Evolutionary conservation across 257 asterid genomes (phyloP), one percentile per base, ranked within the genome.

Genomic region (Nemophila menziesii): DNA sequence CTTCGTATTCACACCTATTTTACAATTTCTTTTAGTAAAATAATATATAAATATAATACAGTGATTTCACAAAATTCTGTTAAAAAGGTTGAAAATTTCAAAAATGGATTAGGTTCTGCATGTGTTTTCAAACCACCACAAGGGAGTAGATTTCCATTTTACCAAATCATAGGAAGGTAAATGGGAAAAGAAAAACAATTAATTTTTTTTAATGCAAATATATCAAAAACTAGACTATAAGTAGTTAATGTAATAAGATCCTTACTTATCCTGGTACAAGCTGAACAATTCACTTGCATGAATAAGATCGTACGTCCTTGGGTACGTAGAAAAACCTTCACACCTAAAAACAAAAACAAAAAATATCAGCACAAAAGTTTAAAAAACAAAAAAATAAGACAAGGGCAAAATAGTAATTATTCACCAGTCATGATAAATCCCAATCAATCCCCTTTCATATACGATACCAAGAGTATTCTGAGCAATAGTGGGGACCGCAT

Each of bases 391-490:
- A 23, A 22, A 33, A 2, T 2, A 29, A 29, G 36, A 7, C 5
- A 18, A 8, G 11, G 11, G 3, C 3, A 40, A 19, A 54, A 38
- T 16, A 29, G 15, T 16, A 1, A 49, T 49, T 43, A 55, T 13
- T n/a, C 82, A 86, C 96, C 96, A 86, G 45, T 86, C 94, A 45
- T 86, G 96, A 70, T 86, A 74, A 10, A 86, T 79, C 65, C 96
- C 96, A 16, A 86, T 82, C 66, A 86, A 69, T 34, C 96, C 96
- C 62, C 96, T 70, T 60, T 86, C 92, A 0, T 71, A 86, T 50
- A 79, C 33, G 61, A 74, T 73, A 4, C 94, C 86, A 6, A 86
- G 68, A 49, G 93, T 82, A 43, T 67, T 74, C 39, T 64, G 63
- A 52, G 94, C 81, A 52, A 74, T 66, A 27, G 74, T 82, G 36